Evolutionary conservation across 441 rosid species (phyloP).

Genomic region (Theobroma grandiflorum): DNA sequence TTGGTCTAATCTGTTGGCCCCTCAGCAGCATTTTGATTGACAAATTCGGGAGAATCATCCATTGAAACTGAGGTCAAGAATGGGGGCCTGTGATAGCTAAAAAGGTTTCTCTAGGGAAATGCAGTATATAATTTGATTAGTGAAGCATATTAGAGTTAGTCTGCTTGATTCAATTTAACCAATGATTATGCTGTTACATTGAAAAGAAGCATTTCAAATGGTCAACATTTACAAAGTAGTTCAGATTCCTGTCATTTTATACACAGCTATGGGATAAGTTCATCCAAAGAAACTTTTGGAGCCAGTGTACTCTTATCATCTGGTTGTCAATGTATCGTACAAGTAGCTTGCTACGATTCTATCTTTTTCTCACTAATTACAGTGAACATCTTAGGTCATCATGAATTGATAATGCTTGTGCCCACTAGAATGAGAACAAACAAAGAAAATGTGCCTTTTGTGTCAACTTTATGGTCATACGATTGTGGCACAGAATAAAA

Average conservation of each 20-base stretch:
- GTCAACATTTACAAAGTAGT: constrained; percentile 9
- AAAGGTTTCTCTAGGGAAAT: constrained; percentile 14
- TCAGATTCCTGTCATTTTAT: background rate
- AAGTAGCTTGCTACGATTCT: background rate
- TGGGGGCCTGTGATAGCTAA: constrained; percentile 8
- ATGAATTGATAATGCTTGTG: constrained; percentile 32
- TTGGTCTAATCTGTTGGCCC: constrained; percentile 11
- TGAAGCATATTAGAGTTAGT: constrained; percentile 6
- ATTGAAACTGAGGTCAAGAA: constrained; percentile 10
- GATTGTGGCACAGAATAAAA: constrained; percentile 13
- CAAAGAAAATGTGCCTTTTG: constrained; percentile 22
- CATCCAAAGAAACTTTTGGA: constrained; percentile 14
- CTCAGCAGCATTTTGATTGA: background rate
- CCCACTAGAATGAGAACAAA: constrained; percentile 26
- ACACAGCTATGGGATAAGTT: constrained; percentile 23
- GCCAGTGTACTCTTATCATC: background rate
- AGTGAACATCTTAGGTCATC: constrained; percentile 17
- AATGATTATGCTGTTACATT: constrained; percentile 14
- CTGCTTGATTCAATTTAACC: constrained; percentile 1
- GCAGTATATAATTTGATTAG: constrained; percentile 7
- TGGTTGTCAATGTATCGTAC: background rate
- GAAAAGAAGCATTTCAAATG: constrained; percentile 14
- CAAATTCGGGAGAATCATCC: background rate
- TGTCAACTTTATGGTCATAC: constrained; percentile 24
- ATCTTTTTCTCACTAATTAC: background rate